Evolutionary conservation across 345 rosid species (phyloP), one percentile per base, ranked within the genome.

Genomic region (Gossypium rotundifolium): DNA sequence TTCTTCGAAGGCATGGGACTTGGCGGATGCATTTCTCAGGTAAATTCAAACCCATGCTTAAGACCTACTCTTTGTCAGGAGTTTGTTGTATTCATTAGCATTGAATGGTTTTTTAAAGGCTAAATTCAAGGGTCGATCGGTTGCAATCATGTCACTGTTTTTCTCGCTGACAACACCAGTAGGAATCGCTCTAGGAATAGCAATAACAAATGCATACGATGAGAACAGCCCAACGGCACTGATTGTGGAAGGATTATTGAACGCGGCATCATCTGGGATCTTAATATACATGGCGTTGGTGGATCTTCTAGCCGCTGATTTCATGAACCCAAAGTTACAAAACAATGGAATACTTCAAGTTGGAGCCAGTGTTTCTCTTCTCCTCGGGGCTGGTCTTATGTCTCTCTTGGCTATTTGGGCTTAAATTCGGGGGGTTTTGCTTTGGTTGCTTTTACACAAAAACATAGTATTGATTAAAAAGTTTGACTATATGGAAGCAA

Each of bases 1-100:
- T 85, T 87, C 81, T 92, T 87, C 46, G 97, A 90, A 76, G 95
- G 93, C 59, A 88, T 90, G 85, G 93, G 91, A 10, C 88, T 90
- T 4, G 95, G 97, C 0, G 91, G 93, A 0, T 88, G 91, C 79
- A 87, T 90, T 52, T 25, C 84, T 2, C 92, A 89, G 86, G 92
- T 84, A 52, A 57, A 9, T 3, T 59, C 13, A 25, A 8, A 45
- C 12, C 10, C 12, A 45, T 10, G 12, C 3, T 18, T 18, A 55
- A 0, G 3, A 11, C 1, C 5, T 62, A 16, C 17, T 9, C 33
- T 33, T 38, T 2, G 12, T 33, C 16, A 12, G 7, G 5, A 33
- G 2, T 7, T 16, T 1, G 7, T 0, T 48, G 9, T 20, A 7
- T 61, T 13, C 11, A 10, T 59, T 22, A 29, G 7, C 14, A 0